Base-by-base conservation (phyloP, 2,329 filamentous ascomycete genomes). In the Nothomitra cinnamomea region DNA sequence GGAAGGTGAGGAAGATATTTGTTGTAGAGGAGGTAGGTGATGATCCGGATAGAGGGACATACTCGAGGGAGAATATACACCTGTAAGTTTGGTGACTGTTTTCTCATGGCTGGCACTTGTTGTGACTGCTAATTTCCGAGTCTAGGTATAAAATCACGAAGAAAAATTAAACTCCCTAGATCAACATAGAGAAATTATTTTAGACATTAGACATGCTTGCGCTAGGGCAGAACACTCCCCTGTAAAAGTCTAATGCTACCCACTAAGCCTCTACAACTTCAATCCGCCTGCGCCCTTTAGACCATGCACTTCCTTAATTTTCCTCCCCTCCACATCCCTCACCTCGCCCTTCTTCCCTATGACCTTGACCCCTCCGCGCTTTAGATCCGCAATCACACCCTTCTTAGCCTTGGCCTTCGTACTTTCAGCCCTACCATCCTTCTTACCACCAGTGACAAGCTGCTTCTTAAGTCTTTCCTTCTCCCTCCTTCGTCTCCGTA, bases 291-390 rank as follows among this genome's bases (percentile, higher is more conserved):
- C 51, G 12, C 38, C 51, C 3, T n/a, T 42, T 40, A 13, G 32
- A 13, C 38, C 28, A 13, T 25, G 12, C 22, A 7, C 12, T 15
- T 22, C 49, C 49, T 51, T 51, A n/a, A 38, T 25, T 32, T n/a
- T 40, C 49, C 17, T 87, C 28, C 89, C 89, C 60, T 92, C 81
- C 35, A 95, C 77, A 69, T 94, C 84, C 17, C 83, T 82, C 53
- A 95, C 71, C 66, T 89, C 83, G 52, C 90, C 90, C 72, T 87
- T 89, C 69, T 84, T 85, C 57, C 88, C 89, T 69, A 95, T 92
- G 56, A 96, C 78, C 74, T 85, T 90, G 61, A 95, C 90, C 56
- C 86, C 86, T 52, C 86, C 88, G 75, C 84, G 86, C 72, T 83
- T 87, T 63, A 90, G 70, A 55, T 83, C 78, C 1, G 78, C 78